Percentiles rank a stretch among this genome's conserved stretches.
Conservation (phyloP, 768 basidiomycete genomes). For the Holtermannia corniformis region DNA sequence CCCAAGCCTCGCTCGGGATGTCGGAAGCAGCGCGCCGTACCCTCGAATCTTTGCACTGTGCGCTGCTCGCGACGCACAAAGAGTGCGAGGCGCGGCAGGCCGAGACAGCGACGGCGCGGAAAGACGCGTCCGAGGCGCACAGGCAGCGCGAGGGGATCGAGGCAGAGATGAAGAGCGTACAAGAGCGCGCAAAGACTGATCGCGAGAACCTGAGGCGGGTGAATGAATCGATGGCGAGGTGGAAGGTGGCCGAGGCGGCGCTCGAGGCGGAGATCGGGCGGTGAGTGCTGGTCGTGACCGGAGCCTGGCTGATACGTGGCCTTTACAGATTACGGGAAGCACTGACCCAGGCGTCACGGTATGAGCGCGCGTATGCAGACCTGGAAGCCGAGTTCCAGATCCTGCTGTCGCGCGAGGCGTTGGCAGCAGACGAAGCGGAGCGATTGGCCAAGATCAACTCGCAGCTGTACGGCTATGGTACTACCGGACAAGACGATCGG, state of each 20-base stretch:
- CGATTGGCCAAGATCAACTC: constrained; percentile 73
- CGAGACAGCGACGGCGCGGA: no score
- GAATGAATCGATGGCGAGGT: constrained; percentile 17
- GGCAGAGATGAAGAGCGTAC: background rate
- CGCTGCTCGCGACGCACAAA: no score
- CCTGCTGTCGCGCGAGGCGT: constrained; percentile 58
- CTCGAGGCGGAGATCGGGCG: constrained; percentile 59
- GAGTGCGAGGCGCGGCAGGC: no score
- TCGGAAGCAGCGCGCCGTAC: no score
- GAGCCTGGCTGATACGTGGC: background rate
- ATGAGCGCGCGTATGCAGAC: constrained; percentile 61
- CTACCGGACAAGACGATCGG: constrained; percentile 75
- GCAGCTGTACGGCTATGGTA: constrained; percentile 71
- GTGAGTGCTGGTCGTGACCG: constrained; percentile 45
- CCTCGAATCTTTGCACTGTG: no score
- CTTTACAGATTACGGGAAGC: constrained; percentile 48
- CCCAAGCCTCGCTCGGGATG: no score
- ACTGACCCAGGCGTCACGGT: constrained; percentile 54
- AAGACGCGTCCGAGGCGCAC: background rate
- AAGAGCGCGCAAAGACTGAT: constrained; percentile 7
- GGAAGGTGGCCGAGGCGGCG: constrained; percentile 56
- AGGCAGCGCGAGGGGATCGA: background rate
- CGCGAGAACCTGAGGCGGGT: constrained; percentile 21
- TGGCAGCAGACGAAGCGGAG: constrained; percentile 70
- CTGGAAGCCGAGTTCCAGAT: constrained; percentile 57